A percentile compares a stretch with the other conserved stretches of the same genome.
Conservation (phyloP, 2,329 filamentous ascomycete species). For the Arthroderma sp. region DNA sequence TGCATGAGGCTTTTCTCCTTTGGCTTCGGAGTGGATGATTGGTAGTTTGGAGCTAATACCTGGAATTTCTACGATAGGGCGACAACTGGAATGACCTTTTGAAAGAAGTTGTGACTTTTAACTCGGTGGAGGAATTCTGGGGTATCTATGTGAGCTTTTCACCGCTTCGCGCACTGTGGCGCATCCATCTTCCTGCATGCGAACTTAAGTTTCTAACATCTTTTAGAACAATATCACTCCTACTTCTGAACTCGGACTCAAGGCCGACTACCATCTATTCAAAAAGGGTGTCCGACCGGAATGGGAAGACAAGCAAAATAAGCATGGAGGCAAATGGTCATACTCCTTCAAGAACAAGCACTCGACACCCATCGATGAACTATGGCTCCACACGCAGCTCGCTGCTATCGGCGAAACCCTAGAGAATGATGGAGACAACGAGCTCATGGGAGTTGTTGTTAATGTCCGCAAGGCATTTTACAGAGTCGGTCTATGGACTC, state of each 20-base stretch:
- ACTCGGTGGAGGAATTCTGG: constrained; percentile 99
- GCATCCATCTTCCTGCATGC: constrained; percentile 1
- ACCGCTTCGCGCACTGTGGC: neutral
- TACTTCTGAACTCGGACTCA: constrained; percentile 86
- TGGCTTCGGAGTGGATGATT: too few relatives aligned
- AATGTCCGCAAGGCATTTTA: constrained; percentile 98
- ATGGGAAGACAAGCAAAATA: constrained; percentile 98
- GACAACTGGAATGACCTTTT: constrained; percentile 98
- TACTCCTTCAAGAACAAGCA: constrained; percentile 87
- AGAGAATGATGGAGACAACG: constrained; percentile 81
- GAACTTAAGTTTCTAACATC: constrained; percentile 1
- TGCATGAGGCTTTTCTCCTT: constrained; percentile 10
- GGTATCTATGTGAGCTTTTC: constrained; percentile 73
- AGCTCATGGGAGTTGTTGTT: constrained; percentile 98
- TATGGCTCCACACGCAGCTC: constrained; percentile 96
- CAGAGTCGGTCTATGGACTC: constrained; percentile 94
- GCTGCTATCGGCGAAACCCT: constrained; percentile 94
- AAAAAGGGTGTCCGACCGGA: constrained; percentile 93
- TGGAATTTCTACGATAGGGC: constrained; percentile 41
- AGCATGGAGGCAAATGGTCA: constrained; percentile 98
- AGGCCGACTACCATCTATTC: constrained; percentile 99
- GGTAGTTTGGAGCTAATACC: too few relatives aligned
- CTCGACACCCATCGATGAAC: constrained; percentile 76
- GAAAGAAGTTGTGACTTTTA: constrained; percentile 97
- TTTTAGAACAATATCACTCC: constrained; percentile 92